Evolutionary conservation across 768 basidiomycete genomes (phyloP), one percentile per base, ranked within the genome.

Genomic region (Lentinula sp.): DNA sequence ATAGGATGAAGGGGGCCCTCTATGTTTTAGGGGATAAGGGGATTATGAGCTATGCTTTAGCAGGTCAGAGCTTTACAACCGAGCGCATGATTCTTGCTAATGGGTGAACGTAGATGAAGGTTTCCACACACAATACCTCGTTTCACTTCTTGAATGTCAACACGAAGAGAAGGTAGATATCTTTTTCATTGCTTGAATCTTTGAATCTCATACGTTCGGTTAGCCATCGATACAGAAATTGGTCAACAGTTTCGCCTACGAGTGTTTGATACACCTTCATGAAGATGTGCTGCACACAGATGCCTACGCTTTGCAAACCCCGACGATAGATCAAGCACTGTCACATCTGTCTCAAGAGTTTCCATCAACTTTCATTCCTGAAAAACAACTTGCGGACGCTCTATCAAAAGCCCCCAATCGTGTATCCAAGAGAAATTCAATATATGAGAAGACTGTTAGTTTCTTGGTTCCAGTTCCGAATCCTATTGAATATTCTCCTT

Each of bases 1-100:
- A 98, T 72, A 81, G 89, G 28, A 95, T 97, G 86, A 98, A 98
- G 75, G 96, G 96, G 7, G 93, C 93, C 16, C 76, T 96, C 43
- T 95, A 94, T 69, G 79, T 91, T 18, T 72, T 92, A 9, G 85
- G 85, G 75, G 86, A 87, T 66, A 90, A 88, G 71, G 86, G 83
- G 35, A 86, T 80, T 58, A 63, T 48, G 82, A 57, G 41, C 64
- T 89, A 90, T 72, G 85, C 88, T 18, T 78, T 92, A 54, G 77
- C 81, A 43, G 88, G 88, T 85, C 73, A 68, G 81, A 66, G 49
- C 23, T 58, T 63, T 51, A 33, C 39, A 33, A 16, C n/a, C 50
- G 64, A 10, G 45, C 9, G 18, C 35, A 23, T 7, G 15, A 23
- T 4, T 33, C 6, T 6, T 28, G 3, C 23, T 57, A 28, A 46